Evolutionary conservation across 2,329 filamentous ascomycete genomes (phyloP).

Genomic region (Thelonectria blattea): DNA sequence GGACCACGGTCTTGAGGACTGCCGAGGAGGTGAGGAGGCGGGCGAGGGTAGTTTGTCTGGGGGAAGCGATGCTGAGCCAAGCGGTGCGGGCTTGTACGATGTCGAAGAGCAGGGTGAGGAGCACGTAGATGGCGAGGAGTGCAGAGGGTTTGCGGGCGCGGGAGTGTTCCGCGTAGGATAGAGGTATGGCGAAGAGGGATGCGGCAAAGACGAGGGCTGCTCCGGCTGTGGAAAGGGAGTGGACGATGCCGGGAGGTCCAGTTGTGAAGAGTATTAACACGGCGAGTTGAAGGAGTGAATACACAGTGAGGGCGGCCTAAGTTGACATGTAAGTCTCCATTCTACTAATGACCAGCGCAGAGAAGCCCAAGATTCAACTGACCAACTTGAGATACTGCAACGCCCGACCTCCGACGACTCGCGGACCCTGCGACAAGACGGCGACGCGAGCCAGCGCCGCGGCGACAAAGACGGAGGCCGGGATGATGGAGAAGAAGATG

Average conservation of each 20-base stretch:
- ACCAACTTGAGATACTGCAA: slow-evolving; percentile 44
- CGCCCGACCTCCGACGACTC: slow-evolving; percentile 43
- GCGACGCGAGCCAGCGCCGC: slow-evolving; percentile 43
- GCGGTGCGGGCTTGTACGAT: slow-evolving; percentile 49
- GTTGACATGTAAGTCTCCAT: neutral
- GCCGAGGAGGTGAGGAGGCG: slow-evolving; percentile 45
- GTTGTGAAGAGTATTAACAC: slow-evolving; percentile 41
- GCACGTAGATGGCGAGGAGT: slow-evolving; percentile 49
- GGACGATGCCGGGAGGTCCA: slow-evolving; percentile 20
- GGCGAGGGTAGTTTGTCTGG: slow-evolving; percentile 28
- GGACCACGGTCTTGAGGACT: slow-evolving; percentile 42
- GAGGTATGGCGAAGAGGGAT: slow-evolving; percentile 35
- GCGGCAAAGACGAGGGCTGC: slow-evolving; percentile 37
- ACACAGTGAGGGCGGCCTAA: slow-evolving; percentile 36
- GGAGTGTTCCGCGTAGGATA: slow-evolving; percentile 47
- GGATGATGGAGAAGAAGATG: slow-evolving; percentile 53
- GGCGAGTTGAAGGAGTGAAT: slow-evolving; percentile 41
- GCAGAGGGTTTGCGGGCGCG: slow-evolving; percentile 49
- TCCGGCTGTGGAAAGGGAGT: slow-evolving; percentile 38
- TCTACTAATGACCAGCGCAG: neutral
- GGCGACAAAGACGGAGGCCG: slow-evolving; percentile 47
- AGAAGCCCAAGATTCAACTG: slow-evolving; percentile 13
- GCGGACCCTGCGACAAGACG: slow-evolving; percentile 40
- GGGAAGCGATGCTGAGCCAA: slow-evolving; percentile 43
- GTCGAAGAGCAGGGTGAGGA: slow-evolving; percentile 53